These are phyloP conservation scores for Phialophora macrospora DNA, from an alignment of 2,329 filamentous ascomycete genomes.

Conservation along the genomic window DNA sequence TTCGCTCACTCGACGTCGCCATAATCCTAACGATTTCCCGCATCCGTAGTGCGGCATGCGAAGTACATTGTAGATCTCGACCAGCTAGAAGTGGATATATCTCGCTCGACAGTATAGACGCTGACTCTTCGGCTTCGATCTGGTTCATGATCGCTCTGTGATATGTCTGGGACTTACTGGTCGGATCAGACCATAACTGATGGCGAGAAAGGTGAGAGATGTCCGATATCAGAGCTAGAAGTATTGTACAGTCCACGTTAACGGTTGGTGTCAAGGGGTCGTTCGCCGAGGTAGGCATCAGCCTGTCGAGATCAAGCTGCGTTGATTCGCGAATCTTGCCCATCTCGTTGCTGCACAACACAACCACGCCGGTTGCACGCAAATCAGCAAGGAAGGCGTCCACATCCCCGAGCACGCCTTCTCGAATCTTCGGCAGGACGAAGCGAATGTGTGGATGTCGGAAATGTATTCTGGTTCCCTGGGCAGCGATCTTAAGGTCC, in stretches of 20 bases:
- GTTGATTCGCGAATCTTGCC: neutral
- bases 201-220: conserved; percentile 63
- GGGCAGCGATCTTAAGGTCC: conserved; percentile 62
- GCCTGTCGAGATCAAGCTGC: conserved; percentile 20
- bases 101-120: conserved; percentile 64
- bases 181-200: conserved; percentile 42
- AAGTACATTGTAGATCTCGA: conserved; percentile 67
- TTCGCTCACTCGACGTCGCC: conserved; percentile 65
- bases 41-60: conserved; percentile 68
- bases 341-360: conserved; percentile 43
- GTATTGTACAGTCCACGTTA: conserved; percentile 64
- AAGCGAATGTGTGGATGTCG: conserved; percentile 64
- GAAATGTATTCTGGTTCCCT: conserved; percentile 61
- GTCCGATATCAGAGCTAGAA: conserved; percentile 74
- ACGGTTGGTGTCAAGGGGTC: conserved; percentile 51
- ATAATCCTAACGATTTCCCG: conserved; percentile 68
- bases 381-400: conserved; percentile 63
- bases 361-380: conserved; percentile 54
- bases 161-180: conserved; percentile 56
- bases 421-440: conserved; percentile 63
- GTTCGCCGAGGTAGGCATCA: conserved; percentile 38
- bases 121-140: conserved; percentile 66
- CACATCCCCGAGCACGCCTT: conserved; percentile 58
- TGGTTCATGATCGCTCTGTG: conserved; percentile 67
- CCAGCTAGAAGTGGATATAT: conserved; percentile 66